Percentiles rank a stretch among this genome's conserved stretches.
Conservation (phyloP, 1,284 basidiomycete genomes). For the Ceratobasidium sp. region DNA sequence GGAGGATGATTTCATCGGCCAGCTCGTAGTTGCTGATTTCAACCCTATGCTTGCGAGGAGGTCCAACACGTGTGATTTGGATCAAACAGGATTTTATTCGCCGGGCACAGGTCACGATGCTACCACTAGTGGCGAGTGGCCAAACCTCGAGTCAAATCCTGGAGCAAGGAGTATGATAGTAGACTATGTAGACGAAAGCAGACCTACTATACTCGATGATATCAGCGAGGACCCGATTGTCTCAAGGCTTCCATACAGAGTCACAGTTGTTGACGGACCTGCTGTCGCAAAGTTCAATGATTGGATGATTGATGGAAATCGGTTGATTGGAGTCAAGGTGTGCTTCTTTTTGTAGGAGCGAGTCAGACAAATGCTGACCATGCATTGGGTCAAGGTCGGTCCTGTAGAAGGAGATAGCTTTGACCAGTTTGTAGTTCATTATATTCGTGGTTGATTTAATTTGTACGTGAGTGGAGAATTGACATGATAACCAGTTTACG, state of each 20-base stretch:
- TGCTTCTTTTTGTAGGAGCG: not conserved
- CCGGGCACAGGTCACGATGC: not conserved
- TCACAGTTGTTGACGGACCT: not conserved
- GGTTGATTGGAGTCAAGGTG: slow-evolving; percentile 14
- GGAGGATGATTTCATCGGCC: not conserved
- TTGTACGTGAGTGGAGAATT: not conserved
- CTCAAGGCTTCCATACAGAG: slow-evolving; percentile 15
- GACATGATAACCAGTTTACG: too few species aligned
- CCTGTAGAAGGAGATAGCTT: not conserved
- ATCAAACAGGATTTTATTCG: too few species aligned
- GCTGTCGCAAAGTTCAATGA: not conserved
- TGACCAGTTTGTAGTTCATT: not conserved
- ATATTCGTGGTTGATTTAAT: not conserved
- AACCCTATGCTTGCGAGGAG: not conserved
- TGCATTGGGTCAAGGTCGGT: not conserved
- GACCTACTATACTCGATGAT: not conserved
- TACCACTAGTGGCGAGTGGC: not conserved
- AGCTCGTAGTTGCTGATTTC: slow-evolving; percentile 6
- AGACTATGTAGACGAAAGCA: not conserved
- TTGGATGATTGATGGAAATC: slow-evolving; percentile 26
- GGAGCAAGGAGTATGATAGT: not conserved
- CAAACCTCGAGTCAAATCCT: not conserved
- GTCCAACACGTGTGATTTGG: too few species aligned
- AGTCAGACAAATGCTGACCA: not conserved
- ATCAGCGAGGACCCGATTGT: not conserved